A percentile compares a stretch with the other conserved stretches of the same genome.
phyloP scores from a whole-genome alignment of 2,329 filamentous ascomycete species.

The Periconia sp. region DNA sequence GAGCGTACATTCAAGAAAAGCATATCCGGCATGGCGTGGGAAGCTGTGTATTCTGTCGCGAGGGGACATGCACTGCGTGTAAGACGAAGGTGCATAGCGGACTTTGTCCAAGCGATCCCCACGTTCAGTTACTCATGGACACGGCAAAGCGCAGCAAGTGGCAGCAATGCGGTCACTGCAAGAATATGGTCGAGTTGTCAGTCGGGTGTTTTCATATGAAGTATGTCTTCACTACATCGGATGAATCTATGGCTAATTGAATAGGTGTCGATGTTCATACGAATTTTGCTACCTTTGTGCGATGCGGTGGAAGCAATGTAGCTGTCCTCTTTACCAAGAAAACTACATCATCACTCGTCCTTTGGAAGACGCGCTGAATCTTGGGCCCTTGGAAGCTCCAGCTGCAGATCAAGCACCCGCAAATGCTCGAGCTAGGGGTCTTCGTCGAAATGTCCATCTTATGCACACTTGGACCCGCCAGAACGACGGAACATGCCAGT shows the following conservation, averaged over 20 bases:
- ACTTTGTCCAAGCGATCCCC: constrained; percentile 19
- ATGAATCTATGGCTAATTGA: no score
- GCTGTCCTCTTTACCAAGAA: no score
- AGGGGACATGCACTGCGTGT: constrained; percentile 18
- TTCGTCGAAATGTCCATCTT: no score
- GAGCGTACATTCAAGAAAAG: constrained; percentile 15
- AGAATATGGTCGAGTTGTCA: constrained; percentile 22
- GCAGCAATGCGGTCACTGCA: constrained; percentile 24
- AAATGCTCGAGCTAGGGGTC: no score
- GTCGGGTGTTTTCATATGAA: constrained; percentile 25
- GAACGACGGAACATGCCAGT: no score
- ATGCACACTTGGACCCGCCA: no score
- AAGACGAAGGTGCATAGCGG: constrained; percentile 14
- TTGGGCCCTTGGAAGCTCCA: no score
- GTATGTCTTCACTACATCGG: constrained; percentile 7
- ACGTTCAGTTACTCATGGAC: constrained; percentile 20
- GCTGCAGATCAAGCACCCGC: no score
- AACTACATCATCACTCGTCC: no score
- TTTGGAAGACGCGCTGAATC: no score
- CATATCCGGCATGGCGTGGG: constrained; percentile 14
- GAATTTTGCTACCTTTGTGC: constrained; percentile 29
- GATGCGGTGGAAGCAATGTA: constrained; percentile 18
- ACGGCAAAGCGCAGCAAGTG: constrained; percentile 20
- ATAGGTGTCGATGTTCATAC: constrained; percentile 18
- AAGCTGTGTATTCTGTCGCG: constrained; percentile 16